phyloP scores from a whole-genome alignment of 2,329 filamentous ascomycete species.

The Spiromastix sp. region DNA sequence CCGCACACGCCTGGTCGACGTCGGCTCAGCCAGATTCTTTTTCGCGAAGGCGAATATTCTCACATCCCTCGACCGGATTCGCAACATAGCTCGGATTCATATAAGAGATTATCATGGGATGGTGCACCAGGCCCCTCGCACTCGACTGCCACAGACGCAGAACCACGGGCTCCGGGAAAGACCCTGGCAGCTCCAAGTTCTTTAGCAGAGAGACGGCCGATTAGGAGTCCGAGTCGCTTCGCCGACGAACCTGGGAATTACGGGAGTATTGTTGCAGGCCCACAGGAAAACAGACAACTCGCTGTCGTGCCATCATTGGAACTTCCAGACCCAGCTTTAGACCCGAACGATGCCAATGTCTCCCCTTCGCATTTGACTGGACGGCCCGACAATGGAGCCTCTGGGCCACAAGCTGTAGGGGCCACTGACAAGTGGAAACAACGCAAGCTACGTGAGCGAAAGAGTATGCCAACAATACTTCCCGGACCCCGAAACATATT shows the following conservation, averaged over 20 bases:
- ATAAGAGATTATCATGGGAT: too few relatives aligned
- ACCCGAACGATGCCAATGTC: slow-evolving; percentile 25
- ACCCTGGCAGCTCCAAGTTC: too few relatives aligned
- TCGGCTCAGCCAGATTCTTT: slow-evolving; percentile 14
- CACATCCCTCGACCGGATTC: slow-evolving; percentile 12
- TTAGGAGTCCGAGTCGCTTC: slow-evolving; percentile 26
- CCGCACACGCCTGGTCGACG: slow-evolving; percentile 40
- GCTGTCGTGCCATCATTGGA: slow-evolving; percentile 42
- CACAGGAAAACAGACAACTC: slow-evolving; percentile 26
- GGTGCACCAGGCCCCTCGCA: too few relatives aligned
- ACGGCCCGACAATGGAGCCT: slow-evolving; percentile 9
- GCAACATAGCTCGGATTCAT: slow-evolving; percentile 15
- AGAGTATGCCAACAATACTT: slow-evolving; percentile 6
- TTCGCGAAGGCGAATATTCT: slow-evolving; percentile 5
- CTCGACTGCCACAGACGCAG: too few relatives aligned
- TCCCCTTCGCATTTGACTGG: slow-evolving; percentile 4
- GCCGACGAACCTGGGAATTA: slow-evolving; percentile 40
- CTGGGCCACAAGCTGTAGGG: neutral
- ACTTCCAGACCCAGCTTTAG: slow-evolving; percentile 52
- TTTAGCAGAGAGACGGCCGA: slow-evolving; percentile 27
- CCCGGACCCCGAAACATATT: slow-evolving; percentile 11
- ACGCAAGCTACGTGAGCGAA: neutral
- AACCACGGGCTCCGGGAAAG: too few relatives aligned
- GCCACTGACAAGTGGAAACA: neutral
- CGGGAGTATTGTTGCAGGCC: slow-evolving; percentile 53